Evolutionary conservation across 371 early-diverging fungal genomes (phyloP).

Genomic region (Mucor piriformis): DNA sequence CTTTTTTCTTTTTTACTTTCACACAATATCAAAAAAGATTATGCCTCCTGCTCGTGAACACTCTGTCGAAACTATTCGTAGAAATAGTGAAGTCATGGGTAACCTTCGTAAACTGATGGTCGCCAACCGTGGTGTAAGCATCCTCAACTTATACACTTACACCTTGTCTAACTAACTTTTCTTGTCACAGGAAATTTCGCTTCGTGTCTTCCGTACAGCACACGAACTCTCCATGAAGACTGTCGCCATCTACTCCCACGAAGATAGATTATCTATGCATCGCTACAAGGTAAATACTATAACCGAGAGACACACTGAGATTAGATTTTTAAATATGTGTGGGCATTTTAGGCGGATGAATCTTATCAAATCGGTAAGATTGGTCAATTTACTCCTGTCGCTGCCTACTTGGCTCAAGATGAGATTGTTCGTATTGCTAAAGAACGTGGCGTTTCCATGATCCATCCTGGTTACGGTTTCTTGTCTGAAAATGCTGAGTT

Average conservation of each 20-base stretch:
- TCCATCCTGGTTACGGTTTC: slow-evolving; percentile 93
- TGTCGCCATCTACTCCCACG: slow-evolving; percentile 87
- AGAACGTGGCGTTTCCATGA: slow-evolving; percentile 77
- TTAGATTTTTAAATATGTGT: neutral
- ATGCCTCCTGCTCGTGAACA: slow-evolving; percentile 52
- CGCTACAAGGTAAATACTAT: slow-evolving; percentile 75
- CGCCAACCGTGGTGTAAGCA: slow-evolving; percentile 67
- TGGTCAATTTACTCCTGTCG: slow-evolving; percentile 86
- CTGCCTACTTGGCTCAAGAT: slow-evolving; percentile 92
- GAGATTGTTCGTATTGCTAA: slow-evolving; percentile 89
- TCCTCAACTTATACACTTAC: neutral
- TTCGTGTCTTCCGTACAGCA: slow-evolving; percentile 90
- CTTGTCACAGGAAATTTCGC: slow-evolving; percentile 85
- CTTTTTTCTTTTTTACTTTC: slow-evolving; percentile 3
- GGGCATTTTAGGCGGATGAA: slow-evolving; percentile 82
- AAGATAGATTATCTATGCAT: slow-evolving; percentile 93
- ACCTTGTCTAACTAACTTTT: neutral
- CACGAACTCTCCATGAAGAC: slow-evolving; percentile 90
- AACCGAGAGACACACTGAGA: too few relatives aligned
- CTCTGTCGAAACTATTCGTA: slow-evolving; percentile 67
- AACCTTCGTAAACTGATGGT: slow-evolving; percentile 62
- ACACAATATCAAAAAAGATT: neutral
- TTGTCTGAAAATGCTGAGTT: slow-evolving; percentile 90
- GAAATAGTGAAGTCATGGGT: slow-evolving; percentile 56
- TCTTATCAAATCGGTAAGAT: slow-evolving; percentile 88